Evolutionary conservation across 139 green algal species (phyloP).

Genomic region (Trebouxia sp.): DNA sequence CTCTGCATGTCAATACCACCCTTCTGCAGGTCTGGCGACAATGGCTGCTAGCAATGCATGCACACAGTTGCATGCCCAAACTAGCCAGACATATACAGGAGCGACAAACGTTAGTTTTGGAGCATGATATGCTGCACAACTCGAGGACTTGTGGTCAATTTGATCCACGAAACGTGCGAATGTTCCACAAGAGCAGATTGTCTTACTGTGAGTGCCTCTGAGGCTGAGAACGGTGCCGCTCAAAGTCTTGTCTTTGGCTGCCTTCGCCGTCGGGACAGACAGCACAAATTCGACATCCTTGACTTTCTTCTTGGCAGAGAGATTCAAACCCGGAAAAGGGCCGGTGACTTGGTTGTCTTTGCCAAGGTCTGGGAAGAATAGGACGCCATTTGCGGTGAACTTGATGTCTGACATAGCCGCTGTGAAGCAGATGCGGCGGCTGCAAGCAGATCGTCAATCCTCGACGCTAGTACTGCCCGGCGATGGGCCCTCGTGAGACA

Average conservation of each 20-base stretch:
- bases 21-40: background rate
- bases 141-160: too few relatives aligned
- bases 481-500: too few relatives aligned
- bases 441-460: too few relatives aligned
- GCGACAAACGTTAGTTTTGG: too few relatives aligned
- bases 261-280: background rate
- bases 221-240: background rate
- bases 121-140: too few relatives aligned
- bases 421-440: too few relatives aligned
- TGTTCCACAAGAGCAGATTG: background rate
- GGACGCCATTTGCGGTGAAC: background rate
- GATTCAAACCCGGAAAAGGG: background rate
- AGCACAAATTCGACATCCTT: conserved; percentile 11
- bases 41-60: background rate
- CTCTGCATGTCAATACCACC: background rate
- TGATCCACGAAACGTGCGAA: too few relatives aligned
- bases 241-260: background rate
- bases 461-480: too few relatives aligned
- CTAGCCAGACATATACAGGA: too few relatives aligned
- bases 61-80: conserved; percentile 3
- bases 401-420: background rate
- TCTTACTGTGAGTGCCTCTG: background rate
- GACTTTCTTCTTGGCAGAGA: background rate
- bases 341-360: background rate
- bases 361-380: conserved; percentile 9